Conservation (phyloP, 305 asterid species). For the Caryopteris hybrid region DNA sequence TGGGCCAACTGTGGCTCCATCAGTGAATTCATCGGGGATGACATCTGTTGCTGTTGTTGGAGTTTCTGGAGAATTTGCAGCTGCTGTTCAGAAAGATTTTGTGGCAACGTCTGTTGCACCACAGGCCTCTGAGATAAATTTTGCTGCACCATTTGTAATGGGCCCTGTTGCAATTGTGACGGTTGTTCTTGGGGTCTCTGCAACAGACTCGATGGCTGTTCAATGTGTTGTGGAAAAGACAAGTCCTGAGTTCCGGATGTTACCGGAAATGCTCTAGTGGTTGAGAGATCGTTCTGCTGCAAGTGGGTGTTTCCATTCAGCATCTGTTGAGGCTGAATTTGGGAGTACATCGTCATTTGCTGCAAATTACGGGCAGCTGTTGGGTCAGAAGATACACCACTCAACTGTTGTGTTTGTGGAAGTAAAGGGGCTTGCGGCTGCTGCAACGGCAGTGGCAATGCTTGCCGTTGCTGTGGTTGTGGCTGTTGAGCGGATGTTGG, state of each 20-base stretch:
- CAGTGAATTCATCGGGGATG: slow-evolving; percentile 38
- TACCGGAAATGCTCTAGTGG: slow-evolving; percentile 38
- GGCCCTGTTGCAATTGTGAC: slow-evolving; percentile 45
- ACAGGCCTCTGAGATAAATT: slow-evolving; percentile 36
- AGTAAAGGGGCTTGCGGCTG: slow-evolving; percentile 32
- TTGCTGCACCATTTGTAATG: slow-evolving; percentile 28
- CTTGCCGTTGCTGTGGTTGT: slow-evolving; percentile 26
- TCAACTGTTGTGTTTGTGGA: slow-evolving; percentile 24
- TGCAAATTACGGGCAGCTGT: slow-evolving; percentile 42
- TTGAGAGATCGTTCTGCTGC: slow-evolving; percentile 37
- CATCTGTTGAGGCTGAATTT: slow-evolving; percentile 60
- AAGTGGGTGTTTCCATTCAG: slow-evolving; percentile 32
- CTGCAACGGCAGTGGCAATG: slow-evolving; percentile 17
- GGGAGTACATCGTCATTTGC: slow-evolving; percentile 44
- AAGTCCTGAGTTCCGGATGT: slow-evolving; percentile 52
- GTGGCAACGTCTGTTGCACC: slow-evolving; percentile 27
- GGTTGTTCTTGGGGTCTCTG: slow-evolving; percentile 68
- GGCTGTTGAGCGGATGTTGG: slow-evolving; percentile 24
- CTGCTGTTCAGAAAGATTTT: slow-evolving; percentile 51
- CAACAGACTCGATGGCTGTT: slow-evolving; percentile 38
- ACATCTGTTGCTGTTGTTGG: slow-evolving; percentile 46
- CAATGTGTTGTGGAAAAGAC: slow-evolving; percentile 57
- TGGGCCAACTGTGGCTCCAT: slow-evolving; percentile 51
- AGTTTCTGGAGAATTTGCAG: slow-evolving; percentile 60
- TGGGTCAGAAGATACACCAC: slow-evolving; percentile 34